Evolutionary conservation across 2,329 filamentous ascomycete species (phyloP).

Genomic region (Pseudocercospora cruenta): DNA sequence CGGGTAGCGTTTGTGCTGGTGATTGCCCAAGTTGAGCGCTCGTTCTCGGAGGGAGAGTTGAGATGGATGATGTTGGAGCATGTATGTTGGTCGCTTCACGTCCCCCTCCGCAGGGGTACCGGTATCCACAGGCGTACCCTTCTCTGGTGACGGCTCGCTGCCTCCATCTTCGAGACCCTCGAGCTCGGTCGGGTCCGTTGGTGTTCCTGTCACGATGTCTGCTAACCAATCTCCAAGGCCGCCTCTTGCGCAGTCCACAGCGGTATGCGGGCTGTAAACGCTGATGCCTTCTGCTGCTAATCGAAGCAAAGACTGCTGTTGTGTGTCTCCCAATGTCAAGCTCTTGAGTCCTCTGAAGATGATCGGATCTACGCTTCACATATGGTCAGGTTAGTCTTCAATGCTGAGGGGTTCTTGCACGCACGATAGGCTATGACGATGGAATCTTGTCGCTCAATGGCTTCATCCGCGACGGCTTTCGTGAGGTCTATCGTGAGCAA

Average conservation of each 20-base stretch:
- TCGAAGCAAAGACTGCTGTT: slow-evolving; percentile 81
- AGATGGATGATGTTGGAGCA: slow-evolving; percentile 55
- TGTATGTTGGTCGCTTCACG: slow-evolving; percentile 45
- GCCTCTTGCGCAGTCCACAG: slow-evolving; percentile 80
- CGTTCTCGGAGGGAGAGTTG: slow-evolving; percentile 43
- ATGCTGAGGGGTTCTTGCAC: slow-evolving; percentile 31
- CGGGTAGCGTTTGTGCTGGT: slow-evolving; percentile 55
- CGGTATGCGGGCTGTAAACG: slow-evolving; percentile 92
- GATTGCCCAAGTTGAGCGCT: slow-evolving; percentile 46
- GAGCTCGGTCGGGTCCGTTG: slow-evolving; percentile 34
- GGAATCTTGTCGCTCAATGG: slow-evolving; percentile 73
- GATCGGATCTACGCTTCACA: slow-evolving; percentile 72
- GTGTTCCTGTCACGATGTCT: slow-evolving; percentile 72
- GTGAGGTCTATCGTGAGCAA: slow-evolving; percentile 91
- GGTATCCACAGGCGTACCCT: slow-evolving; percentile 17
- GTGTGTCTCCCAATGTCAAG: slow-evolving; percentile 79
- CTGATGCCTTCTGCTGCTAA: slow-evolving; percentile 86
- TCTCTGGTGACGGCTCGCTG: slow-evolving; percentile 15
- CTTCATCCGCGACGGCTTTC: slow-evolving; percentile 84
- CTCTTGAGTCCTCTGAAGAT: slow-evolving; percentile 94
- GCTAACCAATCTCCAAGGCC: slow-evolving; percentile 95
- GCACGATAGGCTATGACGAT: slow-evolving; percentile 88
- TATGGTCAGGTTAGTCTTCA: slow-evolving; percentile 30
- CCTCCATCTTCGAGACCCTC: slow-evolving; percentile 19
- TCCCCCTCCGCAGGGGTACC: slow-evolving; percentile 12